Conservation (phyloP, 768 basidiomycete species). For the Amanita inopinata region DNA sequence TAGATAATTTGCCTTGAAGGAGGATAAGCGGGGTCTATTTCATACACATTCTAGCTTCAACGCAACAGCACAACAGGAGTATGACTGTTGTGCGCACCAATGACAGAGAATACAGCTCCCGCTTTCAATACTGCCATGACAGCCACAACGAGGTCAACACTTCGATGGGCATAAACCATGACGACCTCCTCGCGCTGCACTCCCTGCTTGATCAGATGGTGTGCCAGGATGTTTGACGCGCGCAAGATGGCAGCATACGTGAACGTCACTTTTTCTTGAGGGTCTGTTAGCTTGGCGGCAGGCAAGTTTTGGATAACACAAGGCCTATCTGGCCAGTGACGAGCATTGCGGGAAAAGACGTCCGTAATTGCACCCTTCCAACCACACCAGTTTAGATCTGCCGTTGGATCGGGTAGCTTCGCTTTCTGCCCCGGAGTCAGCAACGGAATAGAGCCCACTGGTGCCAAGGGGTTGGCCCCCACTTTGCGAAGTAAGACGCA, state of each 20-base stretch:
- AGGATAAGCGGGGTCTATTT: conserved; percentile 90
- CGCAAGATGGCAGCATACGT: conserved; percentile 75
- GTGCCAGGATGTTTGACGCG: conserved; percentile 84
- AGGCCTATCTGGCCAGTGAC: conserved; percentile 64
- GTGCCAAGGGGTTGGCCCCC: conserved; percentile 52
- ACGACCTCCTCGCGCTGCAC: conserved; percentile 92
- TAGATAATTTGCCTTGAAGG: conserved; percentile 88
- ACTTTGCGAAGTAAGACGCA: conserved; percentile 66
- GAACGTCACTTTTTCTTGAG: conserved; percentile 50
- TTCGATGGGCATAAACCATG: conserved; percentile 95
- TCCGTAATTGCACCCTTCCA: conserved; percentile 97
- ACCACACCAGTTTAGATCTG: conserved; percentile 92
- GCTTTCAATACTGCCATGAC: conserved; percentile 96
- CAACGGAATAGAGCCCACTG: conserved; percentile 74
- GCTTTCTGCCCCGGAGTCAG: conserved; percentile 61
- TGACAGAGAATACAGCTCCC: conserved; percentile 94
- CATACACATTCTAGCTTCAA: conserved; percentile 6
- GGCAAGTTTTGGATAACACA: conserved; percentile 82
- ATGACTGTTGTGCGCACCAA: conserved; percentile 46
- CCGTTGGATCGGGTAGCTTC: conserved; percentile 73
- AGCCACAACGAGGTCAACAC: conserved; percentile 93
- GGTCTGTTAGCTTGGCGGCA: conserved; percentile 24
- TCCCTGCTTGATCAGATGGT: conserved; percentile 79
- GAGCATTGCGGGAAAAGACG: conserved; percentile 85
- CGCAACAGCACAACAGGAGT: neutral